Base-by-base conservation (phyloP, 2,329 filamentous ascomycete genomes). In the Paecilomyces niveus region DNA sequence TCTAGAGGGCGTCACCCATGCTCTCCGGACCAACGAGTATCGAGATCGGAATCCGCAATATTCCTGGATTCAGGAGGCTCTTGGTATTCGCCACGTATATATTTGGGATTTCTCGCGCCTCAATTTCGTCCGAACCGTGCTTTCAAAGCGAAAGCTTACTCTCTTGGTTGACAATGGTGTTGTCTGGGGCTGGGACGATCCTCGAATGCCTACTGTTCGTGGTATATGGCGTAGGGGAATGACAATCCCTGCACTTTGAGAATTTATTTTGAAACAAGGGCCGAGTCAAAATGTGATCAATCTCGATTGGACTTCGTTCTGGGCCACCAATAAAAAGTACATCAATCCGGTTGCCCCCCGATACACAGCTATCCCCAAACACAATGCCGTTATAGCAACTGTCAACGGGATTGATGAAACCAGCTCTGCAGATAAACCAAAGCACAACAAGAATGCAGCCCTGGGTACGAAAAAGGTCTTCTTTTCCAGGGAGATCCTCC, bases 301-400 rank as follows among this genome's bases (percentile, higher is more conserved):
- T 58, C 71, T 75, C 52, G 73, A 76, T 59, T 76, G 73, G 73
- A 72, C 71, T 35, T 67, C 69, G 10, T 74, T 76, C 62, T 75
- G 73, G 73, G 69, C 72, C 53, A 67, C 72, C 49, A 91, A 91
- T 80, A 90, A 89, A 77, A 88, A 89, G 74, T 84, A 87, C 65
- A 89, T 91, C 58, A 88, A 91, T 71, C 88, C 88, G 33, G 59
- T 64, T 31, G 68, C 67, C 11, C 64, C 67, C 2, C 62, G 70
- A 52, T 68, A 70, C 59, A 71, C 69, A 26, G 69, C 68, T 5
- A 64, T 73, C 50, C 57, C 57, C 31, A 66, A 67, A 53, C 61
- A 64, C 22, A 65, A 65, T 24, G 61, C 63, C 32, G 67, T 72
- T 13, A 58, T 61, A 9, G 66, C 63, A 58, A 70, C 61, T 29